Base-by-base conservation (phyloP, 2,329 filamentous ascomycete species). In the Grosmannia penicillata region DNA sequence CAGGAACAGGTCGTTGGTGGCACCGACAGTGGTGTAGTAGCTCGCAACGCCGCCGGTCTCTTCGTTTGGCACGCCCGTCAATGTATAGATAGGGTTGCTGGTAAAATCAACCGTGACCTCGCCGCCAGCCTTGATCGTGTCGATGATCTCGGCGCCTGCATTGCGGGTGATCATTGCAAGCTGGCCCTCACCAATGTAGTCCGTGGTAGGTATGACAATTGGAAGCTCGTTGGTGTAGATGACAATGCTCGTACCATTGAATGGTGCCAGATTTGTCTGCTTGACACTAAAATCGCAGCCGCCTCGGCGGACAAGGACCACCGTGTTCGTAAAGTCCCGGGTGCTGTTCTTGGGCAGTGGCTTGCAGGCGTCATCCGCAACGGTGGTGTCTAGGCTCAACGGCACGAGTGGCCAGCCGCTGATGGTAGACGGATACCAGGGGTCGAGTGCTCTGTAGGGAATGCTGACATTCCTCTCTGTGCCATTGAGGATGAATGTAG, bases 291-390 rank as follows among this genome's bases (percentile, higher is more conserved):
- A 47, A 11, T 30, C 33, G 38, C 49, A 53, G 23, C 40, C 42
- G n/a, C 56, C 58, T 22, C 53, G 55, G 18, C 53, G 58, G 30
- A 65, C 54, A 4, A 67, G 51, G 2, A 61, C 59, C n/a, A 68
- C 53, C 13, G 56, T 53, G 3, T 50, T 47, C 8, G 57, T 55
- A 8, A 68, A 50, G 45, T 63, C 55, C 56, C 1, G 55, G 57
- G 36, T 33, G 37, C 8, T 29, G 37, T 39, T n/a, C n/a, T n/a
- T 45, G 14, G 60, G 56, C 7, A 61, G 49, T 6, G 61, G 51
- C 8, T 50, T 43, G 44, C 65, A 67, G n/a, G 54, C 61, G 23
- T 65, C 56, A 3, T 42, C 40, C 2, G 39, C 30, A n/a, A 43
- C 43, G 2, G 29, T 36, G 1, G 42, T 42, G 35, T 54, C 44